These are phyloP conservation scores for Intubia oerlemansii DNA, from an alignment of 2,329 filamentous ascomycete genomes.

Conservation along the genomic window DNA sequence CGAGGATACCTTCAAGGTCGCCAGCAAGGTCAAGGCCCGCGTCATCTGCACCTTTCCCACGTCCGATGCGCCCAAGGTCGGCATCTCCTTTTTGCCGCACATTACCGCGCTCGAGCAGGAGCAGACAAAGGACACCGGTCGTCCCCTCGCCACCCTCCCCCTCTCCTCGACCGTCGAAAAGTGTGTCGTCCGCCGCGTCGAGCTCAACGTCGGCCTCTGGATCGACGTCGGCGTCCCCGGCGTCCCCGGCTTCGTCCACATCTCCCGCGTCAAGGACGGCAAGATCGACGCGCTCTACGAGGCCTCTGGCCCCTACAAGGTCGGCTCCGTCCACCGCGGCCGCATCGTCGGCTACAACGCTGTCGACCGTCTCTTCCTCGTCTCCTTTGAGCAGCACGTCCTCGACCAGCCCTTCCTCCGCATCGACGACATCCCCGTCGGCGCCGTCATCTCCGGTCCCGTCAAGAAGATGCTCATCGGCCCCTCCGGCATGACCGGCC, in stretches of 20 bases:
- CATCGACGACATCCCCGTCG: constrained; percentile 74
- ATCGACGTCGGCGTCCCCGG: constrained; percentile 46
- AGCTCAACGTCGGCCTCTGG: constrained; percentile 63
- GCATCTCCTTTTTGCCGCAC: constrained; percentile 76
- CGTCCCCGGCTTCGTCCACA: constrained; percentile 76
- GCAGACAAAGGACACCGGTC: neutral
- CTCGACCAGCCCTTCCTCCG: constrained; percentile 77
- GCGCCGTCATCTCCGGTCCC: constrained; percentile 58
- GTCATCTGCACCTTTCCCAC: constrained; percentile 74
- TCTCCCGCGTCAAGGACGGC: constrained; percentile 76
- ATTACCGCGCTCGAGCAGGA: constrained; percentile 36
- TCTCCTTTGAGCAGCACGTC: constrained; percentile 66
- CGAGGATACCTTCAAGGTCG: constrained; percentile 59
- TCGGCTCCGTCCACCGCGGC: constrained; percentile 58
- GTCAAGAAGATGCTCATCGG: constrained; percentile 72
- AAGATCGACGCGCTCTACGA: constrained; percentile 71
- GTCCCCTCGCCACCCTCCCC: constrained; percentile 38
- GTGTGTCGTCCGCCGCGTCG: constrained; percentile 61
- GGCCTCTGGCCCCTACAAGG: constrained; percentile 54
- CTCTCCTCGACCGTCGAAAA: constrained; percentile 58
- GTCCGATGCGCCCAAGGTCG: constrained; percentile 61
- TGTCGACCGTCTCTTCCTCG: constrained; percentile 63
- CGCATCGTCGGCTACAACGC: constrained; percentile 74
- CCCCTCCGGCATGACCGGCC: constrained; percentile 53
- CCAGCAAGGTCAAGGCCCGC: constrained; percentile 65